Conservation (phyloP, 1,284 basidiomycete genomes). For the Lignosus rhinocerotis region DNA sequence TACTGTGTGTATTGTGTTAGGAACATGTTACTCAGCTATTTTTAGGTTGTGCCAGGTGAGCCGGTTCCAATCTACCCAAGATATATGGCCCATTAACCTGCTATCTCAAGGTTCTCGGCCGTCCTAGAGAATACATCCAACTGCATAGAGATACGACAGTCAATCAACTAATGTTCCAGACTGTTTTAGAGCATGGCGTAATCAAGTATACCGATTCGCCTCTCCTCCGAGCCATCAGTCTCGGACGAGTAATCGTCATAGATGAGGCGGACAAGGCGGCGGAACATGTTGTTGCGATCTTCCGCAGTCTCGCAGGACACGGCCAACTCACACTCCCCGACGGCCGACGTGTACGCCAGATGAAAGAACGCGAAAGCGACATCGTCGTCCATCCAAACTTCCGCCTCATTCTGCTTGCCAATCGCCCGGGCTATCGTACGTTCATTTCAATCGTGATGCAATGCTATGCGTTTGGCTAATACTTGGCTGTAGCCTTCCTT, state of each 20-base stretch:
- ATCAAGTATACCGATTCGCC: slow-evolving; percentile 65
- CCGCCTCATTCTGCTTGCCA: slow-evolving; percentile 62
- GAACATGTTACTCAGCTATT: neutral
- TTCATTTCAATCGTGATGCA: slow-evolving; percentile 30
- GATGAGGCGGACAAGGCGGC: slow-evolving; percentile 74
- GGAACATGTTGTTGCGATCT: slow-evolving; percentile 69
- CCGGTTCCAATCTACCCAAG: neutral
- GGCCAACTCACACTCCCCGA: slow-evolving; percentile 62
- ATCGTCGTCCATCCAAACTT: slow-evolving; percentile 63
- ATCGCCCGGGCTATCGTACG: slow-evolving; percentile 74
- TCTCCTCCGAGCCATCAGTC: slow-evolving; percentile 58
- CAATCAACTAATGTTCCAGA: slow-evolving; percentile 69
- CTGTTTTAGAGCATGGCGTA: slow-evolving; percentile 54
- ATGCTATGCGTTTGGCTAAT: neutral
- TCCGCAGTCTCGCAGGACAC: slow-evolving; percentile 64
- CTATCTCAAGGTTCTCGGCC: slow-evolving; percentile 47
- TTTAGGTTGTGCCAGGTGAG: slow-evolving; percentile 53
- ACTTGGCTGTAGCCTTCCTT: slow-evolving; percentile 52
- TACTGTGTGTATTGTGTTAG: neutral
- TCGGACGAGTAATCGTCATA: slow-evolving; percentile 61
- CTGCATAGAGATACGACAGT: slow-evolving; percentile 70
- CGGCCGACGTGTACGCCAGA: slow-evolving; percentile 54
- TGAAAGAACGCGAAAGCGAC: slow-evolving; percentile 49
- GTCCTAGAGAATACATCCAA: slow-evolving; percentile 70
- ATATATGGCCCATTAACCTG: neutral